A percentile compares a stretch with the other conserved stretches of the same genome.
phyloP scores from a whole-genome alignment of 257 asterid species.

The Penstemon eatonii region DNA sequence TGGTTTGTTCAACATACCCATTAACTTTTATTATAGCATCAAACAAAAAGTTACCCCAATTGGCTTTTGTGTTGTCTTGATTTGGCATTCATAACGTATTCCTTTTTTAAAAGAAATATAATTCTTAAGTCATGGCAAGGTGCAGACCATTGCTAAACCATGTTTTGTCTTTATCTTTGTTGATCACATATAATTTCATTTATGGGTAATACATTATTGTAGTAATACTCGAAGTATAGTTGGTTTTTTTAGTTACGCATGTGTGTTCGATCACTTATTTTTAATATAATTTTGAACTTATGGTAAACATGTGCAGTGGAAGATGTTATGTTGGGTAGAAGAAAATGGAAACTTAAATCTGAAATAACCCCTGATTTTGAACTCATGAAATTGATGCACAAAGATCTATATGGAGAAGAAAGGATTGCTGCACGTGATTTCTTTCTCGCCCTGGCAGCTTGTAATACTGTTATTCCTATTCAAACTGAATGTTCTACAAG shows the following conservation, averaged over 20 bases:
- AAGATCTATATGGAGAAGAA: constrained; percentile 62
- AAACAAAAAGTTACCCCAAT: too few relatives aligned
- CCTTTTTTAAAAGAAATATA: too few relatives aligned
- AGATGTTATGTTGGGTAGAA: constrained; percentile 31
- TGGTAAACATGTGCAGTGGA: constrained; percentile 47
- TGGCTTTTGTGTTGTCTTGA: too few relatives aligned
- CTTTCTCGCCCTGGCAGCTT: constrained; percentile 87
- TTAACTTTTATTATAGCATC: too few relatives aligned
- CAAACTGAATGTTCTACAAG: constrained; percentile 48
- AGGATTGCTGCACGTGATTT: constrained; percentile 81
- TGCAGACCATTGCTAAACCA: background rate
- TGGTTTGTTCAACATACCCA: too few relatives aligned
- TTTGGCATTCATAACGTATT: too few relatives aligned
- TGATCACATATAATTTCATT: constrained; percentile 16
- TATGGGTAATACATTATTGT: background rate
- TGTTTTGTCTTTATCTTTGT: background rate
- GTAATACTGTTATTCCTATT: constrained; percentile 96
- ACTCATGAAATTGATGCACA: constrained; percentile 71
- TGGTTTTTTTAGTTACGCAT: background rate
- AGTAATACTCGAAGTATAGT: background rate
- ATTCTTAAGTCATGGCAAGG: too few relatives aligned
- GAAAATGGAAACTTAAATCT: constrained; percentile 77
- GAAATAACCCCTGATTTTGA: constrained; percentile 65
- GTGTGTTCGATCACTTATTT: background rate
- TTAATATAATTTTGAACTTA: background rate